Evolutionary conservation across 1,284 basidiomycete genomes (phyloP).

Genomic region (Sphagnurus paluster): DNA sequence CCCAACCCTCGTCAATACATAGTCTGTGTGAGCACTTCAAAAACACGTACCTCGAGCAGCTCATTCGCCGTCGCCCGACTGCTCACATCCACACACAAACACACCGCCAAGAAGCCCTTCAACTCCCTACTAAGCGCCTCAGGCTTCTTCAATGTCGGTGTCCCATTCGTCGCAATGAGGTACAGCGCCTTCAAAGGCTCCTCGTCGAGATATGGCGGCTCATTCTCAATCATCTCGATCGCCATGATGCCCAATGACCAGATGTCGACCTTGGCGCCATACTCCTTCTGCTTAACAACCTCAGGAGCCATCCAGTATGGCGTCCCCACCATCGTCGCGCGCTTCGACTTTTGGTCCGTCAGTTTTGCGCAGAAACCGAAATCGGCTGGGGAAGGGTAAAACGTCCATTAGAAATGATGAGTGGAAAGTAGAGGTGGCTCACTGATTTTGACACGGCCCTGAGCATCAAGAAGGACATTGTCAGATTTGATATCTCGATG

Average conservation of each 20-base stretch:
- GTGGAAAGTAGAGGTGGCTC: slow-evolving; percentile 31
- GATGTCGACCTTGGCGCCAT: slow-evolving; percentile 98
- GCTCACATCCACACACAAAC: slow-evolving; percentile 95
- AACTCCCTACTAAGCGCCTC: slow-evolving; percentile 90
- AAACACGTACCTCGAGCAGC: slow-evolving; percentile 74
- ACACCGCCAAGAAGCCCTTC: slow-evolving; percentile 95
- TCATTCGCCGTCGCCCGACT: slow-evolving; percentile 94
- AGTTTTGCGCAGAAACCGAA: slow-evolving; percentile 99
- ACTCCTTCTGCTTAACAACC: slow-evolving; percentile 99
- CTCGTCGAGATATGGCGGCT: slow-evolving; percentile 97
- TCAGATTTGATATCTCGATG: slow-evolving; percentile 99
- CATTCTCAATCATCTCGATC: slow-evolving; percentile 99
- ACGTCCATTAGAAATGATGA: neutral
- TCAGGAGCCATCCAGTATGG: slow-evolving; percentile 99
- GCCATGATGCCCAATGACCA: slow-evolving; percentile 99
- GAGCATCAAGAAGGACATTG: slow-evolving; percentile 91
- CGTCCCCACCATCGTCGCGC: slow-evolving; percentile 98
- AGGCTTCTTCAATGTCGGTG: slow-evolving; percentile 95
- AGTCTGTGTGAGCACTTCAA: too few species aligned
- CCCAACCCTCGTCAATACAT: too few species aligned
- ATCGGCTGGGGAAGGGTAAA: slow-evolving; percentile 64
- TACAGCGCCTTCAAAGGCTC: slow-evolving; percentile 97
- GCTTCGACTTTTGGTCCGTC: slow-evolving; percentile 97
- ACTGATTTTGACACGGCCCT: slow-evolving; percentile 98
- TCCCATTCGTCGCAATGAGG: slow-evolving; percentile 97